These are phyloP conservation scores for Boletus vinaceobasis DNA, from an alignment of 768 basidiomycete species.

Conservation along the genomic window DNA sequence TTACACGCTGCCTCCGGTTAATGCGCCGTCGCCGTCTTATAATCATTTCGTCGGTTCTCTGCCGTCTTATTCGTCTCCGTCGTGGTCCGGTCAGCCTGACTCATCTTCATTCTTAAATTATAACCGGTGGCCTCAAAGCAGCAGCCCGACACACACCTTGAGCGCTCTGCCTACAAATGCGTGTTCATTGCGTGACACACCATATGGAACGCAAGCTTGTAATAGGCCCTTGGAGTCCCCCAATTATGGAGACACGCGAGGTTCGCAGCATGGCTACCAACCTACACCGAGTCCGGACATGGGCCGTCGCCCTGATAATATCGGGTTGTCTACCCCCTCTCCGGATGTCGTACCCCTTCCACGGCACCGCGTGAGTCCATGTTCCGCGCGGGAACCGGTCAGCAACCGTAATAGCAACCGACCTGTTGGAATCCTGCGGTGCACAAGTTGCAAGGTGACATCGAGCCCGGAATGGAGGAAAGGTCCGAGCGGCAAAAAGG, in stretches of 20 bases:
- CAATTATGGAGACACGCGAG: constrained; percentile 26
- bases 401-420: constrained; percentile 50
- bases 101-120: constrained; percentile 30
- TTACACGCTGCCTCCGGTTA: constrained; percentile 34
- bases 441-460: constrained; percentile 77
- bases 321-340: constrained; percentile 24
- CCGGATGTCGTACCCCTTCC: constrained; percentile 54
- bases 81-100: constrained; percentile 28
- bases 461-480: constrained; percentile 90
- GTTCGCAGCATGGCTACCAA: constrained; percentile 37
- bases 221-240: constrained; percentile 41
- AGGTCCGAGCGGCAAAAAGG: constrained; percentile 86
- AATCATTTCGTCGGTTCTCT: constrained; percentile 22
- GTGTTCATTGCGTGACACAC: constrained; percentile 29
- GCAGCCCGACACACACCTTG: constrained; percentile 28
- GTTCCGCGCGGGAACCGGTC: constrained; percentile 45
- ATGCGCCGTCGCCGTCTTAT: constrained; percentile 27
- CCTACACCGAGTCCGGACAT: constrained; percentile 37
- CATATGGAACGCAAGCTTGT: constrained; percentile 27
- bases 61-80: constrained; percentile 26
- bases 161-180: constrained; percentile 20
- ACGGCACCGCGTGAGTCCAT: constrained; percentile 53
- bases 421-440: constrained; percentile 68
- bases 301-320: constrained; percentile 32
- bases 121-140: constrained; percentile 28